These are phyloP conservation scores for Neopestalotiopsis sp. DNA, from an alignment of 2,329 filamentous ascomycete genomes.

Conservation along the genomic window DNA sequence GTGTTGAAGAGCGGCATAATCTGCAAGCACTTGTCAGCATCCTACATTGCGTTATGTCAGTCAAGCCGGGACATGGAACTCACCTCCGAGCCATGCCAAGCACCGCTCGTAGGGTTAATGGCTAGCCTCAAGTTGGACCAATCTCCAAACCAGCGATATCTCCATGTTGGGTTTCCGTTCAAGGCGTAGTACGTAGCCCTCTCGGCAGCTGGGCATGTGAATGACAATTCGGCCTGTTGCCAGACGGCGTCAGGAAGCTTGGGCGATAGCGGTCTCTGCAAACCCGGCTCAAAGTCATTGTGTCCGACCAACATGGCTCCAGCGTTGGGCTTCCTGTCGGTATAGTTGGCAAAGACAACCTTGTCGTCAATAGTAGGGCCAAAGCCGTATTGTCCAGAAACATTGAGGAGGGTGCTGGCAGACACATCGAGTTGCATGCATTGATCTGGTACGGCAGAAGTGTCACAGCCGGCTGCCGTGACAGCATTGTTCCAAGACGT, in stretches of 20 bases:
- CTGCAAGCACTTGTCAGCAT: neutral
- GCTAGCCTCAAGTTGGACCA: conserved; percentile 12
- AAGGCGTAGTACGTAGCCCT: neutral
- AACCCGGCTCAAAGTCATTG: conserved; percentile 13
- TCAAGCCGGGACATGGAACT: neutral
- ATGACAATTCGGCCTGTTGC: conserved; percentile 14
- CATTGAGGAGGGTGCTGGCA: neutral
- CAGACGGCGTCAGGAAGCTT: conserved; percentile 1
- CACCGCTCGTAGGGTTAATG: conserved; percentile 8
- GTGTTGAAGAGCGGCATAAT: conserved; percentile 12
- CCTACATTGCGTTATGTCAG: no score
- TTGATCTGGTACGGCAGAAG: neutral
- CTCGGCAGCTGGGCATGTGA: conserved; percentile 13
- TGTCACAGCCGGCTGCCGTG: neutral
- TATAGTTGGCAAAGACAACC: conserved; percentile 13
- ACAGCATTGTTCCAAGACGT: conserved; percentile 4
- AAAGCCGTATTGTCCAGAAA: conserved; percentile 7
- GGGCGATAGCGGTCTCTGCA: neutral
- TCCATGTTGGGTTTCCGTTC: conserved; percentile 16
- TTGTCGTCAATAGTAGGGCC: neutral
- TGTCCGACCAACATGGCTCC: conserved; percentile 3
- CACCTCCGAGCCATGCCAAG: conserved; percentile 19
- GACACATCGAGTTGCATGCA: conserved; percentile 7
- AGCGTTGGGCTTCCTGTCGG: neutral
- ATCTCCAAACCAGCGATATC: conserved; percentile 18